Evolutionary conservation across 495 filamentous ascomycete species (phyloP), one percentile per base, ranked within the genome.

Genomic region (Apodospora peruviana): DNA sequence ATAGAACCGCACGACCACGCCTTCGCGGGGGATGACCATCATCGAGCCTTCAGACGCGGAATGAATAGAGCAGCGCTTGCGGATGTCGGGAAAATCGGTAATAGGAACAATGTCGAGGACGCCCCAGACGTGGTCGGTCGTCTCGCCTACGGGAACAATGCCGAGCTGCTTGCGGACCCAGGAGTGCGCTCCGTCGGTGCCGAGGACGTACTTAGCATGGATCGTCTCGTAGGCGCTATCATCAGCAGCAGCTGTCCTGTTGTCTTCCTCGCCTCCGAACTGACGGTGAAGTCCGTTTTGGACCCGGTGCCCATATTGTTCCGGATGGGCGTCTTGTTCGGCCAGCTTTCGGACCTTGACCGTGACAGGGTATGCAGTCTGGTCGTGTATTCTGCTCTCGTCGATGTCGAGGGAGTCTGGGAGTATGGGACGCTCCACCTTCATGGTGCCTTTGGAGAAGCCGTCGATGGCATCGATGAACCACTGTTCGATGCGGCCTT

Each of bases 81-180:
- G 70, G 43, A 90, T 83, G 59, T 88, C 86, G 7, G 84, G 82
- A 45, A 87, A 87, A 57, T 87, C 73, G 2, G 83, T 83, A 40
- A 83, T 80, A 0, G 82, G 78, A 1, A 86, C 69, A 25, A 85
- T 65, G 53, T 88, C 84, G 17, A 86, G 64, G 1, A 84, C 80
- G 16, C 80, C 81, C 85, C 43, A 85, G 73, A 59, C 51, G 2
- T 71, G 80, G 58, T 86, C 82, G 0, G 78, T 78, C 34, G 76
- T 75, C 49, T 86, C 81, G 25, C 84, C 83, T 39, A 74, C 65
- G 19, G 80, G 73, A 1, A 49, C 49, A 8, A 55, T 47, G 0
- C 78, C 80, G 43, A 87, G 72, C 40, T 76, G 72, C 48, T 70
- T 71, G 24, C 84, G 67, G 4, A 81, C 77, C 67, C 75, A 79